Conservation (phyloP, 108 stramenopile species). For the Cyclotella baltica region DNA sequence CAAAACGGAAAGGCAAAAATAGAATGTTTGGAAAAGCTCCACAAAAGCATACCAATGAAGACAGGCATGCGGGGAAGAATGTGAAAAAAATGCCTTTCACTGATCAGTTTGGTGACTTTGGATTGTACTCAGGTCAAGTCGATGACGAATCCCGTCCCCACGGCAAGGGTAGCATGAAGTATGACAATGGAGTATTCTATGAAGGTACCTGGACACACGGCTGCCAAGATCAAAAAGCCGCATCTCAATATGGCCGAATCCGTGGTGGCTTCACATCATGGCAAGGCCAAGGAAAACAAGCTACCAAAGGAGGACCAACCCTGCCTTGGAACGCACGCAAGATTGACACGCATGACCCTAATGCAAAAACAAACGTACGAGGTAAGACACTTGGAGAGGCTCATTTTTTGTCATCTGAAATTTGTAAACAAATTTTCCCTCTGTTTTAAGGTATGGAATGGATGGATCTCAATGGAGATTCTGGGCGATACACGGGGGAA, state of each 20-base stretch:
- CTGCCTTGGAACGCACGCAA: slow-evolving; percentile 46
- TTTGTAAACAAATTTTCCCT: no score
- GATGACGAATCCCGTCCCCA: slow-evolving; percentile 31
- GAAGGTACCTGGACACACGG: slow-evolving; percentile 46
- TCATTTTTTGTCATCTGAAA: no score
- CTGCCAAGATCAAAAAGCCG: slow-evolving; percentile 43
- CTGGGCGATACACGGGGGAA: slow-evolving; percentile 44
- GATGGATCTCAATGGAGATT: slow-evolving; percentile 46
- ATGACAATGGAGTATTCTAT: slow-evolving; percentile 49
- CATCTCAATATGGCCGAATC: slow-evolving; percentile 43
- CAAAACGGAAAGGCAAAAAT: slow-evolving; percentile 8
- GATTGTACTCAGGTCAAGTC: slow-evolving; percentile 41
- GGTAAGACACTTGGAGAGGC: no score
- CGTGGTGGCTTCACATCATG: slow-evolving; percentile 49
- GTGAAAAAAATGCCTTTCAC: slow-evolving; percentile 47
- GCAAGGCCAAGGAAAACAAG: slow-evolving; percentile 38
- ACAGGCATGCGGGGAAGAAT: slow-evolving; percentile 12
- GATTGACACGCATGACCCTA: slow-evolving; percentile 31
- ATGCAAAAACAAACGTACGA: slow-evolving; percentile 38
- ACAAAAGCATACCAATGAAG: not conserved
- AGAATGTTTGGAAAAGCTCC: slow-evolving; percentile 25
- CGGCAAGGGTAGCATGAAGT: slow-evolving; percentile 44
- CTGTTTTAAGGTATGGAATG: slow-evolving; percentile 53
- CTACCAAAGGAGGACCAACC: slow-evolving; percentile 32
- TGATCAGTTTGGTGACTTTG: slow-evolving; percentile 47